These are phyloP conservation scores for Xerocomus cyaneibrunnescens DNA, from an alignment of 1,284 basidiomycete genomes.

Conservation along the genomic window DNA sequence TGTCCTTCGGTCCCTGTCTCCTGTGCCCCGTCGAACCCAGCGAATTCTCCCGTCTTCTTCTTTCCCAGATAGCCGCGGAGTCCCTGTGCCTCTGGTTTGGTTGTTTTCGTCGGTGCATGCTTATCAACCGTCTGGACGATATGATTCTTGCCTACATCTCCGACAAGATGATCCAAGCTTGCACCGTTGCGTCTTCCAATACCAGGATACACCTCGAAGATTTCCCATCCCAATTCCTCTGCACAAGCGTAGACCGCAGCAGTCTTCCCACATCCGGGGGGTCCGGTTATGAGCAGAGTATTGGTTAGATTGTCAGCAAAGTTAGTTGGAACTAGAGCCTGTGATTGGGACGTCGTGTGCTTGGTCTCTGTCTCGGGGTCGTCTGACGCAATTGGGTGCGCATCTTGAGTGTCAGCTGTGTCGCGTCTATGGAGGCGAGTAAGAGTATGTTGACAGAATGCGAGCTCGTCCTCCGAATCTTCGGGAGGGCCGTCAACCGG, in stretches of 20 bases:
- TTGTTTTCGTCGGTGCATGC: slow-evolving; percentile 13
- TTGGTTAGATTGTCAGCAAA: slow-evolving; percentile 67
- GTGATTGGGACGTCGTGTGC: slow-evolving; percentile 5
- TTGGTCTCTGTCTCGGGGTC: slow-evolving; percentile 13
- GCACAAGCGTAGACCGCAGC: slow-evolving; percentile 93
- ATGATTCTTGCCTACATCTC: slow-evolving; percentile 93
- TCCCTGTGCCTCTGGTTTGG: slow-evolving; percentile 9
- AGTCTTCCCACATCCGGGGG: slow-evolving; percentile 88
- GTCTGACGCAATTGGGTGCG: slow-evolving; percentile 23
- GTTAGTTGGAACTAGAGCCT: slow-evolving; percentile 13
- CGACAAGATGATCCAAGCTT: slow-evolving; percentile 80
- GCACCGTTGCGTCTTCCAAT: slow-evolving; percentile 83
- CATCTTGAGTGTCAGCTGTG: slow-evolving; percentile 1
- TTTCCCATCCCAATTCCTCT: slow-evolving; percentile 90
- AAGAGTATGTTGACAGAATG: slow-evolving; percentile 27
- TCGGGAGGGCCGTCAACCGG: slow-evolving; percentile 37
- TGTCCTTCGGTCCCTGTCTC: slow-evolving; percentile 19
- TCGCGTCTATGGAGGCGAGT: slow-evolving; percentile 16
- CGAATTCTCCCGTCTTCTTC: slow-evolving; percentile 1
- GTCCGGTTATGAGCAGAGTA: slow-evolving; percentile 82
- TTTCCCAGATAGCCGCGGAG: slow-evolving; percentile 19
- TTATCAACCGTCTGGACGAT: slow-evolving; percentile 48
- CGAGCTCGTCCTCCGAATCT: slow-evolving; percentile 36
- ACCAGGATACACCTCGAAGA: slow-evolving; percentile 98
- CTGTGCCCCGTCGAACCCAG: not conserved